These are phyloP conservation scores for Blastomyces silverae DNA, from an alignment of 2,329 filamentous ascomycete species.

Conservation along the genomic window DNA sequence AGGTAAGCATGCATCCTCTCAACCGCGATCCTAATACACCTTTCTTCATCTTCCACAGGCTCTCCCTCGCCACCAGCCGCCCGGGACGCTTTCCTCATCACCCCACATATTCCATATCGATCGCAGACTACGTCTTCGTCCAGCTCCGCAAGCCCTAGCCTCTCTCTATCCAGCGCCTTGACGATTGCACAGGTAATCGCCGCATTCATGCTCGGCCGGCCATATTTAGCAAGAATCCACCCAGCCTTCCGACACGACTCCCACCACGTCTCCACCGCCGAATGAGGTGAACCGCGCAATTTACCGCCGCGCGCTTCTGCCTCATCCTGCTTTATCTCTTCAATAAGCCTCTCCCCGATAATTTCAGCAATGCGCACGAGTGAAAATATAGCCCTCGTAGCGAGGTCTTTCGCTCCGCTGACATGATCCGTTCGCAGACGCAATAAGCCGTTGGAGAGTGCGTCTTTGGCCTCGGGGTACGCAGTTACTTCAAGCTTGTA, in stretches of 20 bases:
- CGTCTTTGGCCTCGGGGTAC: slow-evolving; percentile 35
- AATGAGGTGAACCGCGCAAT: neutral
- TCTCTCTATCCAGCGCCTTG: slow-evolving; percentile 40
- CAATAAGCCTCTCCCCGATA: slow-evolving; percentile 27
- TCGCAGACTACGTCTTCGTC: neutral
- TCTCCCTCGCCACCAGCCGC: neutral
- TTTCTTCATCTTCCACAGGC: neutral
- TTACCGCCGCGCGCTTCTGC: slow-evolving; percentile 19
- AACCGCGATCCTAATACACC: neutral
- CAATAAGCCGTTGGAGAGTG: slow-evolving; percentile 45
- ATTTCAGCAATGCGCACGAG: slow-evolving; percentile 44
- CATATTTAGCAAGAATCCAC: slow-evolving; percentile 60
- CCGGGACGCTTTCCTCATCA: neutral
- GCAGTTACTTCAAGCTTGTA: slow-evolving; percentile 11
- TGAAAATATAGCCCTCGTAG: slow-evolving; percentile 46
- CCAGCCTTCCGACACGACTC: slow-evolving; percentile 48
- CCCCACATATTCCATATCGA: neutral
- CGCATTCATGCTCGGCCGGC: slow-evolving; percentile 59
- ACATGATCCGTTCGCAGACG: slow-evolving; percentile 51
- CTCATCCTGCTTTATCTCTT: slow-evolving; percentile 21
- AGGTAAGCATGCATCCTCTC: slow-evolving; percentile 22
- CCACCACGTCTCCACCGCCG: slow-evolving; percentile 47
- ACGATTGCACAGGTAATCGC: slow-evolving; percentile 51
- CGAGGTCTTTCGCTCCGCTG: slow-evolving; percentile 55
- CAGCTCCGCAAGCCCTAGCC: neutral